Evolutionary conservation across 768 basidiomycete species (phyloP).

Genomic region (Xanthoconium stramineum): DNA sequence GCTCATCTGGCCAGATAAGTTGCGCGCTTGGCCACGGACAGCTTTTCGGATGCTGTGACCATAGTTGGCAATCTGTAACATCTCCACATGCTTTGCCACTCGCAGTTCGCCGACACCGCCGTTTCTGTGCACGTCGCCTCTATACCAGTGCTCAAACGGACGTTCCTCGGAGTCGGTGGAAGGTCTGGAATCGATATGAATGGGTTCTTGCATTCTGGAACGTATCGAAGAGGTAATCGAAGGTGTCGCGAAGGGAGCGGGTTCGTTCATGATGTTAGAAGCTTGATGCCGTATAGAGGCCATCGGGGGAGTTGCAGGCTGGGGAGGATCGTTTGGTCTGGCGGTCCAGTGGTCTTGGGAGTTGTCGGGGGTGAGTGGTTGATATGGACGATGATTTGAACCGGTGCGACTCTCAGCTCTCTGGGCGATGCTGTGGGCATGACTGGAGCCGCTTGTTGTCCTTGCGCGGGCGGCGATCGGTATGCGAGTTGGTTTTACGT

Average conservation of each 20-base stretch:
- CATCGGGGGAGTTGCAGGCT: conserved; percentile 32
- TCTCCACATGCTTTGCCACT: conserved; percentile 71
- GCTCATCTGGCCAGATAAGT: conserved; percentile 22
- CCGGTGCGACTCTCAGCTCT: conserved; percentile 40
- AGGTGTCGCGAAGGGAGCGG: conserved; percentile 53
- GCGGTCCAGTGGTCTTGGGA: conserved; percentile 30
- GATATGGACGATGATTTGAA: conserved; percentile 20
- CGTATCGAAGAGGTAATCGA: conserved; percentile 45
- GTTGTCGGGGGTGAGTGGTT: conserved; percentile 26
- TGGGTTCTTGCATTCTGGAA: conserved; percentile 33
- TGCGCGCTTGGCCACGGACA: conserved; percentile 25
- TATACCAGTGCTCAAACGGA: conserved; percentile 89
- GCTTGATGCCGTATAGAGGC: conserved; percentile 36
- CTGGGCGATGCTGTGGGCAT: conserved; percentile 30
- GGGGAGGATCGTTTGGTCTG: conserved; percentile 29
- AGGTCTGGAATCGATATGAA: conserved; percentile 39
- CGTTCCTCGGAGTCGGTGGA: conserved; percentile 78
- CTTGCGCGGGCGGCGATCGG: conserved; percentile 41
- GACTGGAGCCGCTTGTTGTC: conserved; percentile 41
- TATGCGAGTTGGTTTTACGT: conserved; percentile 46
- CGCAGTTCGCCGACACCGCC: conserved; percentile 85
- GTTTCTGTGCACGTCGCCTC: conserved; percentile 81
- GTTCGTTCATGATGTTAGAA: conserved; percentile 59
- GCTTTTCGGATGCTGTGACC: conserved; percentile 55
- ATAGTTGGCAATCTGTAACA: conserved; percentile 86